Base-by-base conservation (phyloP, 306 rosid species). In the Quercus wislizeni region DNA sequence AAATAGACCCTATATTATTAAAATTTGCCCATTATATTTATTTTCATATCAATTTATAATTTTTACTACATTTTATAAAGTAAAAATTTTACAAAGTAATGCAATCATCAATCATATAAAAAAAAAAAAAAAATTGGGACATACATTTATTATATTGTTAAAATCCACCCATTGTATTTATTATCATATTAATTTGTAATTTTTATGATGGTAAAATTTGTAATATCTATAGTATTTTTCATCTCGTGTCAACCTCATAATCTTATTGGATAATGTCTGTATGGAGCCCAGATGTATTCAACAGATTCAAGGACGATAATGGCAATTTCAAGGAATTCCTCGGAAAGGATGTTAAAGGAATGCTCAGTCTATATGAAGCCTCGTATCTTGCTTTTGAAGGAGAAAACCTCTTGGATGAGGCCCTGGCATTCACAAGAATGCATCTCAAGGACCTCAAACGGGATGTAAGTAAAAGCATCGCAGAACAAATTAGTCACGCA, bases 301-400 rank as follows among this genome's bases (percentile, higher is more conserved):
- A 79, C 79, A 81, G 69, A 3, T 89, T 87, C 72, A 81, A 9
- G 61, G 81, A 83, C 8, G 2, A 77, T 0, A 33, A 51, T 0
- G 85, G 89, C 18, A 38, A 56, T n/a, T 86, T 83, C 55, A 82
- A 84, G 43, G 38, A 30, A 55, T 19, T 27, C 18, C 57, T 79
- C 1, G 0, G 5, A 13, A 55, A 38, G 10, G 93, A 91, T 69
- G 79, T 81, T 13, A 85, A 85, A 70, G 93, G 91, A 68, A 69
- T 89, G 81, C 27, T 88, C 79, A 86, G 87, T 82, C 70, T 91
- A 14, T 83, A 88, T 2, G 91, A 91, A 74, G 96, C 93, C 55
- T 83, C 91, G 0, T 88, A 78, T 63, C 63, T 86, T 0, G 82
- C 80, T 25, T 85, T 83, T 27, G 87, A 86, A 78, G 92, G 85